phyloP scores from a whole-genome alignment of 2,329 filamentous ascomycete genomes.

The Torrubiella hemipterigena region DNA sequence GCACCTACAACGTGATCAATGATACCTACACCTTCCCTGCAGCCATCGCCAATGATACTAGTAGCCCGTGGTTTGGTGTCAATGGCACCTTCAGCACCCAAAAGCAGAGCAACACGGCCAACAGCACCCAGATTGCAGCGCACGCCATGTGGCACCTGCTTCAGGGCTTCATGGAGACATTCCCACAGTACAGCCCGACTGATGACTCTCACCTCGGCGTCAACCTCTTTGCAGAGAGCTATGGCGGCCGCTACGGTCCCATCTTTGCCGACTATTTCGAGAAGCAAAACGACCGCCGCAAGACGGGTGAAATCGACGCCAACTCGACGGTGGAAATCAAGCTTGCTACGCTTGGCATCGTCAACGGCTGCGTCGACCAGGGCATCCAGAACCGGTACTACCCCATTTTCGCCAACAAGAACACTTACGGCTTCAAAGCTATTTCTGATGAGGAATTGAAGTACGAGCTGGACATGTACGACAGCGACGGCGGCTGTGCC shows the following conservation, averaged over 20 bases:
- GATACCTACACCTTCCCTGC: constrained; percentile 20
- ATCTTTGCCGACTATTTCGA: constrained; percentile 47
- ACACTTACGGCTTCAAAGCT: constrained; percentile 51
- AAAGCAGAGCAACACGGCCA: constrained; percentile 33
- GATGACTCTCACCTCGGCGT: constrained; percentile 38
- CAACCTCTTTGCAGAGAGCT: constrained; percentile 57
- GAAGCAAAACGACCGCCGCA: constrained; percentile 46
- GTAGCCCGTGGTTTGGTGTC: constrained; percentile 24
- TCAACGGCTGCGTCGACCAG: constrained; percentile 60
- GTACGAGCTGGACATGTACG: constrained; percentile 26
- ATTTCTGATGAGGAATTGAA: constrained; percentile 39
- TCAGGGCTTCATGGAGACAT: constrained; percentile 46
- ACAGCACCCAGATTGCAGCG: constrained; percentile 45
- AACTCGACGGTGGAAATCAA: constrained; percentile 46
- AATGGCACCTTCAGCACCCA: constrained; percentile 56
- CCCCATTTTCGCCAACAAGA: constrained; percentile 46
- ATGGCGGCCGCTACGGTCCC: constrained; percentile 59
- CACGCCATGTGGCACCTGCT: constrained; percentile 53
- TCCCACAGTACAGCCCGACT: constrained; percentile 45
- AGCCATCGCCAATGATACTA: constrained; percentile 7
- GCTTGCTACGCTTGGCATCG: constrained; percentile 52
- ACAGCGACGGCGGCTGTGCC: constrained; percentile 32
- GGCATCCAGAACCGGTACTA: constrained; percentile 47
- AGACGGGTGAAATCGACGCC: constrained; percentile 33
- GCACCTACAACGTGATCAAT: constrained; percentile 38